A percentile compares a stretch with the other conserved stretches of the same genome.
Conservation (phyloP, 495 filamentous ascomycete genomes). For the Cladorrhinum samala region DNA sequence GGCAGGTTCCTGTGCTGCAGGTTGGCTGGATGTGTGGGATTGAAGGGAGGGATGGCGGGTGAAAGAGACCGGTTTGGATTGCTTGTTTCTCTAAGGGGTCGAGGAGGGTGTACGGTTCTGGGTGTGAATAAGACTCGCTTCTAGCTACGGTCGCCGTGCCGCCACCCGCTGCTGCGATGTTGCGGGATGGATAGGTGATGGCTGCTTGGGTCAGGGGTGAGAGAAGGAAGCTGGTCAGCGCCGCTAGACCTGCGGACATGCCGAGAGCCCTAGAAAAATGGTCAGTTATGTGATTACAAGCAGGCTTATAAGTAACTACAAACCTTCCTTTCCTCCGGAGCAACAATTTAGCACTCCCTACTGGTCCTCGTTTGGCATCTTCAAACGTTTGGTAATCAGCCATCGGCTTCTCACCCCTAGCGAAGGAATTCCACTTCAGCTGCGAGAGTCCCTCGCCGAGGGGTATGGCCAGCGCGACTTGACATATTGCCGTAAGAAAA, state of each 20-base stretch:
- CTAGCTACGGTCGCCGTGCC: slow-evolving; percentile 11
- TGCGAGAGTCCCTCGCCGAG: slow-evolving; percentile 38
- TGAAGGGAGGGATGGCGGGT: slow-evolving; percentile 19
- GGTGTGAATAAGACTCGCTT: slow-evolving; percentile 20
- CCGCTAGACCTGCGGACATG: slow-evolving; percentile 33
- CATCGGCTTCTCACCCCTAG: slow-evolving; percentile 29
- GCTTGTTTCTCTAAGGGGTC: slow-evolving; percentile 30
- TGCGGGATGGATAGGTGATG: slow-evolving; percentile 27
- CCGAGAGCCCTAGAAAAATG: slow-evolving; percentile 32
- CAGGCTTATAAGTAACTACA: background rate
- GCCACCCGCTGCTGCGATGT: background rate
- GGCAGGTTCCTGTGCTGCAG: slow-evolving; percentile 43
- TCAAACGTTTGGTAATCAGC: slow-evolving; percentile 40
- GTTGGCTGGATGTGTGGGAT: slow-evolving; percentile 14
- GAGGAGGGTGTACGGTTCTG: slow-evolving; percentile 15
- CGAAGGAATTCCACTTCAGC: slow-evolving; percentile 48
- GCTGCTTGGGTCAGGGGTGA: slow-evolving; percentile 44
- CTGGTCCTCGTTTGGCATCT: slow-evolving; percentile 36
- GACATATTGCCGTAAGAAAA: slow-evolving; percentile 38
- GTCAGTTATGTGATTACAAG: background rate
- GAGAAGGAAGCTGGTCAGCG: slow-evolving; percentile 35
- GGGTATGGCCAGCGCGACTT: slow-evolving; percentile 32
- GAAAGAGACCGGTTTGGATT: slow-evolving; percentile 37
- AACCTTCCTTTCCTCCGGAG: slow-evolving; percentile 24
- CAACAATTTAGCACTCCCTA: slow-evolving; percentile 32